Percentiles rank a stretch among this genome's conserved stretches.
phyloP scores from a whole-genome alignment of 176 grass and related monocot genomes.

The Coix lacrymajobi region DNA sequence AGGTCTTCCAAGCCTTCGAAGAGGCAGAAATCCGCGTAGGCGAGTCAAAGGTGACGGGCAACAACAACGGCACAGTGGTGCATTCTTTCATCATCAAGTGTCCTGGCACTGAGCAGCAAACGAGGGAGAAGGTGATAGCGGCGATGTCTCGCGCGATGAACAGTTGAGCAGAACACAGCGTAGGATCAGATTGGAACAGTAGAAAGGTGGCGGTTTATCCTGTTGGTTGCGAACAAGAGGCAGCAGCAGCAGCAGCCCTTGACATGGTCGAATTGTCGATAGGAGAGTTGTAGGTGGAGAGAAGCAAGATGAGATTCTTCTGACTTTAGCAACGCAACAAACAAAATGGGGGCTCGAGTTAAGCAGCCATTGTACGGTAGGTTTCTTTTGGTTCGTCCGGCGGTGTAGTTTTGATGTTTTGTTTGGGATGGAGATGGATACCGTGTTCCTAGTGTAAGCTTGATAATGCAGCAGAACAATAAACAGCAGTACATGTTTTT shows the following conservation, averaged over 20 bases:
- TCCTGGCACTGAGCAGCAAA: constrained; percentile 72
- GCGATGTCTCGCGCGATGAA: constrained; percentile 60
- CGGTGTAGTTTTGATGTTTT: constrained; percentile 49
- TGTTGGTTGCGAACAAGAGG: constrained; percentile 32
- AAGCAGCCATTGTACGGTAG: constrained; percentile 42
- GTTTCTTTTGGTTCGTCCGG: constrained; percentile 23
- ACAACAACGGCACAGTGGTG: constrained; percentile 48
- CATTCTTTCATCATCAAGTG: constrained; percentile 86
- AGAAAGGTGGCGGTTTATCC: constrained; percentile 11
- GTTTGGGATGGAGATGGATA: constrained; percentile 42
- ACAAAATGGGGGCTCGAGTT: constrained; percentile 19
- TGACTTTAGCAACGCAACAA: constrained; percentile 42
- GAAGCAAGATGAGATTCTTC: constrained; percentile 42
- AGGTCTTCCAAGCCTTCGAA: constrained; percentile 77
- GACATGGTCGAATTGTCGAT: constrained; percentile 46
- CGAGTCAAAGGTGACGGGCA: constrained; percentile 64
- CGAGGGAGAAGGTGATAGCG: constrained; percentile 70
- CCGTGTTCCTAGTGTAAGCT: constrained; percentile 48
- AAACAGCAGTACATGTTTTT: constrained; percentile 36
- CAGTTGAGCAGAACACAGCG: constrained; percentile 33
- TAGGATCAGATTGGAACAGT: constrained; percentile 14
- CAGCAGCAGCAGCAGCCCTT: constrained; percentile 27
- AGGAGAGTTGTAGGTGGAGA: constrained; percentile 48
- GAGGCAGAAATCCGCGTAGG: constrained; percentile 59
- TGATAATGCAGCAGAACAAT: constrained; percentile 40